These are phyloP conservation scores for Ceriops zippeliana DNA, from an alignment of 345 rosid species.

Conservation along the genomic window DNA sequence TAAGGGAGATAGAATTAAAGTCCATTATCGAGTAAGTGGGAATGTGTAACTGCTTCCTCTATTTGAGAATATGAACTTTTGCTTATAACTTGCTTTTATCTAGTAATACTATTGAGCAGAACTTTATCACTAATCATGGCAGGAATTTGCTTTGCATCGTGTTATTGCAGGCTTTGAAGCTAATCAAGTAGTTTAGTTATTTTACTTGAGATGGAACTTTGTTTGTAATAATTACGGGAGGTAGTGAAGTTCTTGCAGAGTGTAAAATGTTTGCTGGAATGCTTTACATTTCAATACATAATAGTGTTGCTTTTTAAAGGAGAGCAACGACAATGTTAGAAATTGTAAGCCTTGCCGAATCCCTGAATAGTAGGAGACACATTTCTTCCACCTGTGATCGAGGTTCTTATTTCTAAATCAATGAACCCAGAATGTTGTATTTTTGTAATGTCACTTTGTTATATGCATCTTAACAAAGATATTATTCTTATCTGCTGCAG, in stretches of 20 bases:
- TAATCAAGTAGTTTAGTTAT: neutral
- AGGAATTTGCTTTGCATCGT: neutral
- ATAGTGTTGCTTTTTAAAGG: neutral
- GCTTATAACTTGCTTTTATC: neutral
- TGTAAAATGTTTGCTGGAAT: too few relatives aligned
- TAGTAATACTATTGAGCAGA: too few relatives aligned
- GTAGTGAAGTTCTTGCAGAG: neutral
- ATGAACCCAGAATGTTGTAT: too few relatives aligned
- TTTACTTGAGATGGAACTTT: neutral
- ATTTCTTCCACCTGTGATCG: neutral
- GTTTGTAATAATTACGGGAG: too few relatives aligned
- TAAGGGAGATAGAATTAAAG: slow-evolving; percentile 83
- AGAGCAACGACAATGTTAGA: neutral
- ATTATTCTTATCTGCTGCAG: too few relatives aligned
- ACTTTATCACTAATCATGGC: neutral
- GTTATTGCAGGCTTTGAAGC: neutral
- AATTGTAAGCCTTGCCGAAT: neutral
- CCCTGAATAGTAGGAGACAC: neutral
- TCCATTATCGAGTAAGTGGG: slow-evolving; percentile 78
- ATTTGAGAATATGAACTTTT: neutral
- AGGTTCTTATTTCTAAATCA: too few relatives aligned
- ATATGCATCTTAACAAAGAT: too few relatives aligned
- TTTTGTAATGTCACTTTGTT: too few relatives aligned
- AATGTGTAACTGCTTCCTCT: slow-evolving; percentile 5
- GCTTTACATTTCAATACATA: too few relatives aligned